These are phyloP conservation scores for Sporisorium scitamineum DNA, from an alignment of 1,284 basidiomycete species.

Conservation along the genomic window DNA sequence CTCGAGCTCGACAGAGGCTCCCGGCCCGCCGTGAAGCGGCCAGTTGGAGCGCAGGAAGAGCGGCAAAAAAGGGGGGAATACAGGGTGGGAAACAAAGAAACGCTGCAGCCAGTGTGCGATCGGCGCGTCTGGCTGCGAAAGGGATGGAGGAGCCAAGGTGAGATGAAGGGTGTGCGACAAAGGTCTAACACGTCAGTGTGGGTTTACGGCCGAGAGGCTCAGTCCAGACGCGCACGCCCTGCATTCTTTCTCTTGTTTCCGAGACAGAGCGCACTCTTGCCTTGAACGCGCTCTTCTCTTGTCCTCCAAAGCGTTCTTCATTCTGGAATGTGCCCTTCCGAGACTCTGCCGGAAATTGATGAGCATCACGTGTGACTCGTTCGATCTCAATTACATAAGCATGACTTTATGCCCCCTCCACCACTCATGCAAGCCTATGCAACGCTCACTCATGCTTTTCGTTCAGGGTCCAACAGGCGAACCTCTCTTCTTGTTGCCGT, in stretches of 20 bases:
- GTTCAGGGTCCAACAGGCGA: constrained; percentile 21
- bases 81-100: too few relatives aligned
- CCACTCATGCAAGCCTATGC: constrained; percentile 16
- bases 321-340: background rate
- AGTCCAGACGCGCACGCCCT: too few relatives aligned
- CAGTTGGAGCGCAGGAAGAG: too few relatives aligned
- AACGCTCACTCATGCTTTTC: constrained; percentile 27
- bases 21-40: too few relatives aligned
- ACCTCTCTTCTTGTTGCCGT: background rate
- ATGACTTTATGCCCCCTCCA: constrained; percentile 3
- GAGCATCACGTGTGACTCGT: constrained; percentile 38
- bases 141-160: too few relatives aligned
- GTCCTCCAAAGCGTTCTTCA: background rate
- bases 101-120: too few relatives aligned
- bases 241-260: background rate
- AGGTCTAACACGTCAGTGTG: too few relatives aligned
- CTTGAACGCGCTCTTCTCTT: background rate
- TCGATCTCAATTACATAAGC: constrained; percentile 14
- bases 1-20: too few relatives aligned
- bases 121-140: too few relatives aligned
- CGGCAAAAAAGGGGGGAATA: too few relatives aligned
- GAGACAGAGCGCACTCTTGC: background rate
- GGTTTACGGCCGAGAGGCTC: too few relatives aligned
- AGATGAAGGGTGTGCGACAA: too few relatives aligned
- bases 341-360: background rate